Evolutionary conservation across 2,329 filamentous ascomycete genomes (phyloP), one percentile per base, ranked within the genome.

Genomic region (Colletotrichum sp.): DNA sequence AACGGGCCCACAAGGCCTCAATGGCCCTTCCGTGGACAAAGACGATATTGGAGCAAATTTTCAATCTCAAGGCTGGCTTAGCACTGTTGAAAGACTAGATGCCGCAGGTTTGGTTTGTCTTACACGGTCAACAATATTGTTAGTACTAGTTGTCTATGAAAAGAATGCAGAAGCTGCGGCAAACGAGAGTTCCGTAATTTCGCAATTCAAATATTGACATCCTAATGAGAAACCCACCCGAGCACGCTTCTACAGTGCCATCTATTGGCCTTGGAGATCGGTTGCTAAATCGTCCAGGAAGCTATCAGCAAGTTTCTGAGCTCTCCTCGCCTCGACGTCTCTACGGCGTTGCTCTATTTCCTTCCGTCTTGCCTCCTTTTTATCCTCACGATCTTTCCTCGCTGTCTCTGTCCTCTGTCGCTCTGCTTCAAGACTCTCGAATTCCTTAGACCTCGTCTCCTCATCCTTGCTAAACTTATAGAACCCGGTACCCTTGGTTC

Each of bases 401-500:
- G 90, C 89, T 70, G 88, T 86, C 84, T 96, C 93, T 67, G 95
- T 97, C 81, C 92, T 90, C 77, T 87, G 85, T 74, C 94, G 88
- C 83, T 95, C 93, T 79, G 89, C 87, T 77, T 92, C 90, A 71
- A 98, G 86, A 60, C 89, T 90, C 78, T 91, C 89, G 95, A 98
- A 98, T 88, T 98, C 95, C 65, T 80, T 80, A 80, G 85, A 84
- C 81, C 93, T 88, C 78, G 88, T 87, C 78, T 90, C 92, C 81
- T 94, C 93, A 83, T 98, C 94, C 78, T 90, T 91, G 74, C 93
- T 95, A 82, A 99, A 98, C 72, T 94, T 93, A 86, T 96, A 98
- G 85, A 98, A 99, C 0, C 95, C 97, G 0, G 94, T 95, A 6
- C 97, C 97, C 80, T 97, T 96, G 60, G 92, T 95, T 76, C 97